Percentiles rank a stretch among this genome's conserved stretches.
phyloP scores from a whole-genome alignment of 768 basidiomycete species.

The Panellus pusillus region DNA sequence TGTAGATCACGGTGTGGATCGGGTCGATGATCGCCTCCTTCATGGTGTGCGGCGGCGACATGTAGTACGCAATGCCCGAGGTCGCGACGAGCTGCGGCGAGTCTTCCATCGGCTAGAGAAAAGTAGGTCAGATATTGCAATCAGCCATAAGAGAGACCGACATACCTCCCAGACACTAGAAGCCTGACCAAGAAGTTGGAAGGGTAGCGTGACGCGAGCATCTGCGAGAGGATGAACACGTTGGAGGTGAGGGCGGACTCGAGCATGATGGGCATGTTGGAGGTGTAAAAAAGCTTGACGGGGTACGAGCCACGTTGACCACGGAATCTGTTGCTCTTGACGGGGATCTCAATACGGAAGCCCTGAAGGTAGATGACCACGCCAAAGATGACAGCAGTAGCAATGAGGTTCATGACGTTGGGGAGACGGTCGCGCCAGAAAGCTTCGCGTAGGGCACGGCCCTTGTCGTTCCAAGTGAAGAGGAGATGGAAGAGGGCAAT shows the following conservation, averaged over 20 bases:
- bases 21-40: slow-evolving; percentile 88
- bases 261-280: slow-evolving; percentile 99
- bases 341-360: slow-evolving; percentile 97
- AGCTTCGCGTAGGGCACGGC: slow-evolving; percentile 93
- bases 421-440: slow-evolving; percentile 98
- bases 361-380: slow-evolving; percentile 98
- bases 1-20: slow-evolving; percentile 88
- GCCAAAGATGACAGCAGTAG: slow-evolving; percentile 89
- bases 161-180: slow-evolving; percentile 98
- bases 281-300: slow-evolving; percentile 98
- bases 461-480: slow-evolving; percentile 98
- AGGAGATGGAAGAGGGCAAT: slow-evolving; percentile 96
- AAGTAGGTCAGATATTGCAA: not conserved
- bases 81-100: slow-evolving; percentile 88
- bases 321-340: slow-evolving; percentile 94
- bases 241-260: slow-evolving; percentile 91
- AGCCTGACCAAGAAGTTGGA: slow-evolving; percentile 85
- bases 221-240: slow-evolving; percentile 94
- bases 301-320: slow-evolving; percentile 97
- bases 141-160: not conserved
- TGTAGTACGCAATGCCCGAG: slow-evolving; percentile 95
- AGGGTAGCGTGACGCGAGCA: slow-evolving; percentile 92
- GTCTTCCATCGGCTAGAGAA: slow-evolving; percentile 84
- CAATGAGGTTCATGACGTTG: slow-evolving; percentile 96
- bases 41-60: slow-evolving; percentile 95